Evolutionary conservation across 2,329 filamentous ascomycete species (phyloP), one percentile per base, ranked within the genome.

Genomic region (Pseudopithomyces maydicus): DNA sequence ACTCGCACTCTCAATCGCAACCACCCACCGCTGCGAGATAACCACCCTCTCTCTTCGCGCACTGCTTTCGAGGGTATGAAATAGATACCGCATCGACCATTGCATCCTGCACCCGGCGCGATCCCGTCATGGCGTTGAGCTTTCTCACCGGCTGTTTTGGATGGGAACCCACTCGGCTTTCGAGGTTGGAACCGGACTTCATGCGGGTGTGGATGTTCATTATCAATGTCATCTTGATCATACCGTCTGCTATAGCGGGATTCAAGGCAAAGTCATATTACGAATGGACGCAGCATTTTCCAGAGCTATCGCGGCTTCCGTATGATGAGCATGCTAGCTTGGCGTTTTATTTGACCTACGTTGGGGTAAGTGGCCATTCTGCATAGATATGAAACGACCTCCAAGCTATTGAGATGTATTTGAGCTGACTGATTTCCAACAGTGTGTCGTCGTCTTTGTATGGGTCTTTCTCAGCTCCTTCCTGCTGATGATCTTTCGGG

Each of bases 141-240:
- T 63, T 53, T 35, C 53, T 66, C 3, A 38, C 54, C 14, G 56
- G 56, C 10, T 65, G 53, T 38, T 61, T 57, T 23, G 58, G 62
- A 20, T 62, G 54, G 49, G 41, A 33, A 51, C 58, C 55, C 10
- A 42, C 38, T 12, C 47, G 54, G 36, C 55, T 64, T 48, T 53
- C 49, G 19, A 46, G 29, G 35, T 48, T 46, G 19, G 43, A 59
- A 11, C 57, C 55, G 32, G 36, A 51, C 12, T 33, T 11, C 8
- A 64, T 58, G 4, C 23, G 46, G 7, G 39, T 42, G 5, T 59
- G 57, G 46, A 41, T 66, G 19, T 52, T 17, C 29, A 11, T 29
- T 12, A 14, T 63, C 8, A 59, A 63, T 42, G 7, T 59, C 11
- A 23, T 60, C 14, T 22, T 57, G 41, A 26, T 67, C 22, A 57